Evolutionary conservation across 306 rosid genomes (phyloP).

Genomic region (Astragalus membranaceus): DNA sequence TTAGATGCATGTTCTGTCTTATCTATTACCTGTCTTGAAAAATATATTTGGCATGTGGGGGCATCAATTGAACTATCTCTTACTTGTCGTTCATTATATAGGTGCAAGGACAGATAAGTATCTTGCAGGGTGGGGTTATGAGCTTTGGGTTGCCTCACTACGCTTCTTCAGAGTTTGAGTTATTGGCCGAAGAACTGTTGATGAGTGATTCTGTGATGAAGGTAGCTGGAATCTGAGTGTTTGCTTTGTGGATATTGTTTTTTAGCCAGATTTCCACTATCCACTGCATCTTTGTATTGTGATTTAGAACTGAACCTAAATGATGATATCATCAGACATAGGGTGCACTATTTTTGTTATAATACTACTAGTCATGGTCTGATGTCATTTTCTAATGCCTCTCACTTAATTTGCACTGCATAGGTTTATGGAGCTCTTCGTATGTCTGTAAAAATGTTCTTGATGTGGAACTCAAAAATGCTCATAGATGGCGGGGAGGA

Average conservation of each 20-base stretch:
- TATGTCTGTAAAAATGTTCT: conserved; percentile 96
- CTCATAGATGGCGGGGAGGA: conserved; percentile 93
- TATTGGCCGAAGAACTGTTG: conserved; percentile 89
- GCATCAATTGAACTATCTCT: neutral
- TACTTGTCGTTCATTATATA: conserved; percentile 25
- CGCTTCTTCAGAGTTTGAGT: conserved; percentile 91
- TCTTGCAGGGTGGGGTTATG: conserved; percentile 70
- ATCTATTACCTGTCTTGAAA: neutral
- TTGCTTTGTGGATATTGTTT: conserved; percentile 1
- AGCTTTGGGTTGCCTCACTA: conserved; percentile 94
- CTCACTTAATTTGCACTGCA: conserved; percentile 12
- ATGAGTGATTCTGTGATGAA: conserved; percentile 92
- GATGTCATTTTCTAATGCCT: neutral
- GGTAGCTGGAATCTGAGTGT: conserved; percentile 38
- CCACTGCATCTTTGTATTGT: conserved; percentile 3
- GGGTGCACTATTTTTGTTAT: neutral
- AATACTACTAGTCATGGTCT: neutral
- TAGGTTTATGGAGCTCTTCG: conserved; percentile 98
- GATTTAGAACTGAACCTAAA: neutral
- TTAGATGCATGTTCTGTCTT: conserved; percentile 3
- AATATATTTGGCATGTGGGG: neutral
- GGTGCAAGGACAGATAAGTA: conserved; percentile 99
- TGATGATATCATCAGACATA: neutral
- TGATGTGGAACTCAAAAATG: conserved; percentile 99
- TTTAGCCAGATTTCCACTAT: neutral